Evolutionary conservation across 345 rosid genomes (phyloP), one percentile per base, ranked within the genome.

Genomic region (Lepidium aucheri): DNA sequence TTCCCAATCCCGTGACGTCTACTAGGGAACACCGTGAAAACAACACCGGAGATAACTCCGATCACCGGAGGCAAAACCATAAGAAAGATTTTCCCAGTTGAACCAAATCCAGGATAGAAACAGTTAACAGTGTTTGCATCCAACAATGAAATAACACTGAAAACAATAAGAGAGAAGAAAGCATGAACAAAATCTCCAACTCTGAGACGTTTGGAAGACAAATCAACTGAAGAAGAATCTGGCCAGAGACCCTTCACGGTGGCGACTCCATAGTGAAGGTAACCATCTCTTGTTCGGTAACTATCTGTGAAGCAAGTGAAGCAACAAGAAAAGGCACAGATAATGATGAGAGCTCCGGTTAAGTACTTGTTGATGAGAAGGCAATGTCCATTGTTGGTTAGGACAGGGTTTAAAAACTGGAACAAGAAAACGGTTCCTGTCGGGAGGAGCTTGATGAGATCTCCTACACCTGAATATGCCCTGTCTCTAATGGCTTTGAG

Each of bases 1-100:
- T 92, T 85, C 24, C 98, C 98, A 56, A 92, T 82, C 22, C 96
- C 98, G 44, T 89, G 88, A 67, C 98, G 92, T 1, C 65, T 80
- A 79, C 75, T 82, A 15, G 98, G 95, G 55, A 89, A 87, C 43
- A 79, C 41, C 74, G 79, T 74, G 82, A 87, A 92, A 2, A 86
- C 55, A 1, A 63, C 4, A 0, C 95, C 77, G 8, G 95, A 73
- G 47, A 87, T 9, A 0, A 76, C 77, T 32, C 98, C 97, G 6
- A 87, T 79, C n/a, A 70, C 86, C 1, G 95, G 91, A 42, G 95
- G 98, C 67, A 92, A 69, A 67, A 53, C 80, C 91, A 81, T 74
- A 16, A 92, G 69, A 79, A 87, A 42, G 8, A 73, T 45, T 80
- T 86, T 86, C 64, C 78, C 79, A 1, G 69, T 65, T 1, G 84